phyloP scores from a whole-genome alignment of 2,329 filamentous ascomycete genomes.

The Cladosporium sp. region DNA sequence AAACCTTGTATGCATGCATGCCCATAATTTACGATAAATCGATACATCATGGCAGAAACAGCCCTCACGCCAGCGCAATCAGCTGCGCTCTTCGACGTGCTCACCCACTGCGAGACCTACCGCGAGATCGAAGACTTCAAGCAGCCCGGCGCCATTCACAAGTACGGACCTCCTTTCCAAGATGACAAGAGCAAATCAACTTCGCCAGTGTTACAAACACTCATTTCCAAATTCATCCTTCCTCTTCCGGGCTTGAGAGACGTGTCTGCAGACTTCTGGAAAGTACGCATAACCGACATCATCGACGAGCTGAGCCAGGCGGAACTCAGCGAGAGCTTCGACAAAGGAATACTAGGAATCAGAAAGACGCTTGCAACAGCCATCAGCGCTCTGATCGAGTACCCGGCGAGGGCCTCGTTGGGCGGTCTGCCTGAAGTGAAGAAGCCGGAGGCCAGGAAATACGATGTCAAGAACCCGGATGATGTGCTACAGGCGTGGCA shows the following conservation, averaged over 20 bases:
- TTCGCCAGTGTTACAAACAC: constrained; percentile 61
- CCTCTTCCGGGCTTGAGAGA: constrained; percentile 63
- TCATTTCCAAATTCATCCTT: constrained; percentile 63
- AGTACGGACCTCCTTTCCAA: constrained; percentile 68
- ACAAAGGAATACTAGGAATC: constrained; percentile 70
- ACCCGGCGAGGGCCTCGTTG: constrained; percentile 61
- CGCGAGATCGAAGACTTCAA: constrained; percentile 71
- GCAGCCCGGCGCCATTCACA: constrained; percentile 56
- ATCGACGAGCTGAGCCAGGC: constrained; percentile 61
- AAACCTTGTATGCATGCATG: background rate
- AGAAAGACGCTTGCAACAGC: constrained; percentile 72
- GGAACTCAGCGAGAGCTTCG: constrained; percentile 75
- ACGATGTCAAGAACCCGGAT: constrained; percentile 56
- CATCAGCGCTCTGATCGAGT: constrained; percentile 65
- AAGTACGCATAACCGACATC: constrained; percentile 55
- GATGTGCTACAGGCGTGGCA: constrained; percentile 64
- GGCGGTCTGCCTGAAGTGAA: constrained; percentile 52
- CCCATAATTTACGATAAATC: background rate
- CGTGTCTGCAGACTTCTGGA: constrained; percentile 63
- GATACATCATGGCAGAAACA: background rate
- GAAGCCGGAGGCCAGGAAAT: constrained; percentile 37
- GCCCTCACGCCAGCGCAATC: constrained; percentile 39
- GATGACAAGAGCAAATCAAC: constrained; percentile 36
- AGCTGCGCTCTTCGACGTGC: constrained; percentile 51
- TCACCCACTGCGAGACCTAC: constrained; percentile 53